Base-by-base conservation (phyloP, 768 basidiomycete species). In the Pisolithus tinctorius region DNA sequence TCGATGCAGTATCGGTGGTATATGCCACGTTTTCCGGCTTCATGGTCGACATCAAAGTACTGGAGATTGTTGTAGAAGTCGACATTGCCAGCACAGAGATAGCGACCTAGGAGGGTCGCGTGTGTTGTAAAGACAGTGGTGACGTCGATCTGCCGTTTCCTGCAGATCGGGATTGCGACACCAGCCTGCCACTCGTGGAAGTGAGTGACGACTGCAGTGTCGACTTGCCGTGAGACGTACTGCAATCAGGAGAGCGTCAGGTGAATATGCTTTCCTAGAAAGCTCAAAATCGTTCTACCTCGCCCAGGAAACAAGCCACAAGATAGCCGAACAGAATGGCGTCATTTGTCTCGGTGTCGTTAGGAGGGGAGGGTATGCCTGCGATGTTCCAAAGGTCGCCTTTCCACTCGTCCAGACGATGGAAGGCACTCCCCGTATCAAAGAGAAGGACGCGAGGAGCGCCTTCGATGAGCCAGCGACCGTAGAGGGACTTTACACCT, bases 141-240 rank as follows among this genome's bases (percentile, higher is more conserved):
- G 57, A 99, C 86, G 71, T 99, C 96, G 64, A 99, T 86, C 65
- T 96, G 94, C 48, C 96, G 81, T 71, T 96, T 98, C 57, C 96
- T 79, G 70, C 92, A 95, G 13, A 98, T 79, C 7, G 92, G 86
- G 50, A 97, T 96, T 25, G 94, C 92, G 43, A 96, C 82, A 42
- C 95, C 94, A 8, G 93, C 95, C 67, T 98, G 96, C 96, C 96
- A 99, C 70, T 99, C 96, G 69, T 99, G 96, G 75, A 99, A 96
- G 70, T 99, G 96, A 58, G 93, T 93, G 52, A 98, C 79, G 60
- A 98, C 90, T 16, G 94, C 93, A 5, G 83, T 89, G 48, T 78
- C 74, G 30, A 87, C 78, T 65, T 96, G 90, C 40, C 82, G 83
- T 26, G 87, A 63, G 38, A 90, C 84, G 63, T 91, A 93, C 89